Evolutionary conservation across 2,329 filamentous ascomycete genomes (phyloP).

Genomic region (Aspergillus versicolor): DNA sequence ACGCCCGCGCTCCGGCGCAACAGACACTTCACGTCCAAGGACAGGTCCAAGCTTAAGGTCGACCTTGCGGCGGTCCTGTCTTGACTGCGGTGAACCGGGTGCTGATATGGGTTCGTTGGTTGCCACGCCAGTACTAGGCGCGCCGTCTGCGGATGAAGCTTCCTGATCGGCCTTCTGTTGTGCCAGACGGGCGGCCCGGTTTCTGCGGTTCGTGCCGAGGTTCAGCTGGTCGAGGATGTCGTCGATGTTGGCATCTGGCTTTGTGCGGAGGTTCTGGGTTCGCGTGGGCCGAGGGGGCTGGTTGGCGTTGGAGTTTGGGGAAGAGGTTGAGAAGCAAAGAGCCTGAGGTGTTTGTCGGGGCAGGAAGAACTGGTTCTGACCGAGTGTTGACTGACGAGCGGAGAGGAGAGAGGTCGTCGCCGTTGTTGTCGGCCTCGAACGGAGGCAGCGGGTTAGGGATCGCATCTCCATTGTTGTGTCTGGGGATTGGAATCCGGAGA

Average conservation of each 20-base stretch:
- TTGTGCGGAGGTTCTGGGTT: background rate
- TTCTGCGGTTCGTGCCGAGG: constrained; percentile 15
- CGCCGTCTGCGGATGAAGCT: no score
- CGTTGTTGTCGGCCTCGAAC: constrained; percentile 26
- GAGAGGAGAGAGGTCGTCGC: constrained; percentile 22
- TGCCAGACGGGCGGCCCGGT: background rate
- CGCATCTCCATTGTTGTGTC: constrained; percentile 32
- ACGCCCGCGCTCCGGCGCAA: constrained; percentile 33
- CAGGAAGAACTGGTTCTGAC: constrained; percentile 16
- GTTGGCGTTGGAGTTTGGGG: constrained; percentile 7
- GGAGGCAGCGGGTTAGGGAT: constrained; percentile 32
- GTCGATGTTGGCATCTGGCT: constrained; percentile 26
- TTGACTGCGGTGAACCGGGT: background rate
- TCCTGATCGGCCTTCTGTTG: no score
- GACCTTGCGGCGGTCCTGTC: constrained; percentile 19
- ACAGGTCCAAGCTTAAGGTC: constrained; percentile 38
- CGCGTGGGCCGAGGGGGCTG: background rate
- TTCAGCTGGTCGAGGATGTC: constrained; percentile 35
- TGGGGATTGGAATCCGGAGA: no score
- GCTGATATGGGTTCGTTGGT: no score
- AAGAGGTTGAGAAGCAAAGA: constrained; percentile 25
- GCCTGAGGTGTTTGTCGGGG: constrained; percentile 9
- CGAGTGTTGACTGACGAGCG: constrained; percentile 14
- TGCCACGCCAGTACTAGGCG: no score
- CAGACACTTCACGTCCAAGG: constrained; percentile 36